phyloP scores from a whole-genome alignment of 2,329 filamentous ascomycete species.

The Teratosphaeria nubilosa region DNA sequence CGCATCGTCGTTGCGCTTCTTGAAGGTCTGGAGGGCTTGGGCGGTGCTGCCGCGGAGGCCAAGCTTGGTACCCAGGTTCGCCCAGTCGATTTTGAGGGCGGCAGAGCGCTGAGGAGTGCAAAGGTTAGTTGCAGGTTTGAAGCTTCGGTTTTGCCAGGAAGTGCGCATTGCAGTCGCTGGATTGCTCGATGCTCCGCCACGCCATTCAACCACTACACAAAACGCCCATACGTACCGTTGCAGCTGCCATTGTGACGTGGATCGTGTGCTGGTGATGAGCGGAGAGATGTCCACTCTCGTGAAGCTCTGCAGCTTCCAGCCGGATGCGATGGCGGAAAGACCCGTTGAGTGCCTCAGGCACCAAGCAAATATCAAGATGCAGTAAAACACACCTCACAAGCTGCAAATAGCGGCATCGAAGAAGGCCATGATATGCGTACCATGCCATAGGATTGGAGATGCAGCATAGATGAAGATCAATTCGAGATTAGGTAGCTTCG shows the following conservation, averaged over 20 bases:
- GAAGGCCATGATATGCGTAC: background rate
- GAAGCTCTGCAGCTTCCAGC: background rate
- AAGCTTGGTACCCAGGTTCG: constrained; percentile 84
- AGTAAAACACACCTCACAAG: background rate
- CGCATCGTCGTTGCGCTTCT: constrained; percentile 98
- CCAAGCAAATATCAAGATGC: background rate
- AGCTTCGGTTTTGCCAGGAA: background rate
- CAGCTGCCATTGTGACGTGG: constrained; percentile 22
- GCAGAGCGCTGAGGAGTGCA: constrained; percentile 66
- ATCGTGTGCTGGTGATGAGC: constrained; percentile 1
- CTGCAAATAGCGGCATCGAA: background rate
- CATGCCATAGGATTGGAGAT: background rate
- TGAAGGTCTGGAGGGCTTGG: constrained; percentile 85
- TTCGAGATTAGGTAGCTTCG: background rate
- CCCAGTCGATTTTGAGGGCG: constrained; percentile 99
- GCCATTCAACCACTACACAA: background rate
- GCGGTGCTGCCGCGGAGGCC: constrained; percentile 94
- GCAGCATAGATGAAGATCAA: background rate
- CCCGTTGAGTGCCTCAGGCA: background rate
- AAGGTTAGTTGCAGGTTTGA: background rate
- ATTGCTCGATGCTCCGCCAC: background rate
- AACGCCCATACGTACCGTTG: constrained; percentile 15
- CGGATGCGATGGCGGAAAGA: background rate
- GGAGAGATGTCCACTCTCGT: background rate
- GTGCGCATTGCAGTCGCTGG: background rate